These are phyloP conservation scores for Prunus padus DNA, from an alignment of 306 rosid species.

Conservation along the genomic window DNA sequence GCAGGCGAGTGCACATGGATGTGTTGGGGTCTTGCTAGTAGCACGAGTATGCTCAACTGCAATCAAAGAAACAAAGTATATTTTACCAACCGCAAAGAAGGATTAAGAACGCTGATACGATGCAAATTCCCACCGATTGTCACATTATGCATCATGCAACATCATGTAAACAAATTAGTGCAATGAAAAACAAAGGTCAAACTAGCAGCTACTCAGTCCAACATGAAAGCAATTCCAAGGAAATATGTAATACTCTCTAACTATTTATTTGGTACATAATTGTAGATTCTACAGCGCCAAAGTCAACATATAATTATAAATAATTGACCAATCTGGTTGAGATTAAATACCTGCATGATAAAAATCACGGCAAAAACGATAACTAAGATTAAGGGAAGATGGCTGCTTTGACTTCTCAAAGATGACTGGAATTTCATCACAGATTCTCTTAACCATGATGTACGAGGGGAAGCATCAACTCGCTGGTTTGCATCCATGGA, in stretches of 20 bases:
- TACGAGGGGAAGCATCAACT: slow-evolving; percentile 35
- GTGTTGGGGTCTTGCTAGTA: slow-evolving; percentile 80
- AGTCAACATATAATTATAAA: background rate
- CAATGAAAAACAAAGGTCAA: background rate
- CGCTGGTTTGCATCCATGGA: slow-evolving; percentile 27
- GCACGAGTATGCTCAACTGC: slow-evolving; percentile 90
- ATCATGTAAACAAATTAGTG: background rate
- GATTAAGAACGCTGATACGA: background rate
- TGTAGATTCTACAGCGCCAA: background rate
- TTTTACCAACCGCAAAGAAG: background rate
- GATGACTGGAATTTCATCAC: slow-evolving; percentile 41
- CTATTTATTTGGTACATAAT: background rate
- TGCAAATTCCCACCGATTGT: background rate
- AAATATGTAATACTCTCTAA: background rate
- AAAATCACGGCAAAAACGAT: slow-evolving; percentile 68
- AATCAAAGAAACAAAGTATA: slow-evolving; percentile 26
- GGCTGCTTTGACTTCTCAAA: slow-evolving; percentile 67
- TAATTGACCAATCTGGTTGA: slow-evolving; percentile 8
- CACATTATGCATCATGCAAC: background rate
- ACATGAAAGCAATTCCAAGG: background rate
- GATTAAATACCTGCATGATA: slow-evolving; percentile 78
- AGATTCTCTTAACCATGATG: slow-evolving; percentile 49
- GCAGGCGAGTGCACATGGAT: slow-evolving; percentile 60
- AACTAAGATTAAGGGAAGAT: slow-evolving; percentile 54
- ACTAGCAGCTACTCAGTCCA: background rate